These are phyloP conservation scores for Lipomyces spencermartinsiae DNA, from an alignment of 805 yeast species.

Conservation along the genomic window DNA sequence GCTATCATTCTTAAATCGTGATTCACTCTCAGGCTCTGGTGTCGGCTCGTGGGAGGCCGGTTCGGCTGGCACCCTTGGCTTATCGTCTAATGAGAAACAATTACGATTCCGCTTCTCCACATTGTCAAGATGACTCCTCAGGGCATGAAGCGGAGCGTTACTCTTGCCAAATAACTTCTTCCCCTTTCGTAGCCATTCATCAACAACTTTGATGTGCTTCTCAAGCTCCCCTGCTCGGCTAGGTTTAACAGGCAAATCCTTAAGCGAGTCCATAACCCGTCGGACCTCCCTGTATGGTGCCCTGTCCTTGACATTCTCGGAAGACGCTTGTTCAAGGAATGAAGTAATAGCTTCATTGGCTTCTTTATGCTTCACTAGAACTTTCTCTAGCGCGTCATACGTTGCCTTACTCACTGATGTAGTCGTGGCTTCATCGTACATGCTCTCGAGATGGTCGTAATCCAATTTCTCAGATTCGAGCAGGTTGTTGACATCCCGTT, in stretches of 20 bases:
- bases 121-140: constrained; percentile 43
- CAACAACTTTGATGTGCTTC: constrained; percentile 42
- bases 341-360: constrained; percentile 25
- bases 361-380: constrained; percentile 32
- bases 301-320: constrained; percentile 46
- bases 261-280: constrained; percentile 41
- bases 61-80: constrained; percentile 21
- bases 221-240: constrained; percentile 39
- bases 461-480: constrained; percentile 25
- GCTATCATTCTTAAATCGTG: constrained; percentile 9
- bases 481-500: constrained; percentile 34
- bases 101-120: constrained; percentile 39
- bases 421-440: constrained; percentile 38
- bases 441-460: constrained; percentile 21
- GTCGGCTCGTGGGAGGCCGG: constrained; percentile 56
- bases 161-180: constrained; percentile 48
- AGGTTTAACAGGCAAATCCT: constrained; percentile 36
- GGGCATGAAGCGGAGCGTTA: constrained; percentile 46
- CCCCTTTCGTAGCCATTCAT: constrained; percentile 50
- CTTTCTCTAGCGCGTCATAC: constrained; percentile 35
- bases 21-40: constrained; percentile 55
- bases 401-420: constrained; percentile 37
- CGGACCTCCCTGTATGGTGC: constrained; percentile 45
- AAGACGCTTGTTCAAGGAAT: constrained; percentile 41
- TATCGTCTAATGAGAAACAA: constrained; percentile 44